These are phyloP conservation scores for Penicillium sp. DNA, from an alignment of 2,329 filamentous ascomycete species.

Conservation along the genomic window DNA sequence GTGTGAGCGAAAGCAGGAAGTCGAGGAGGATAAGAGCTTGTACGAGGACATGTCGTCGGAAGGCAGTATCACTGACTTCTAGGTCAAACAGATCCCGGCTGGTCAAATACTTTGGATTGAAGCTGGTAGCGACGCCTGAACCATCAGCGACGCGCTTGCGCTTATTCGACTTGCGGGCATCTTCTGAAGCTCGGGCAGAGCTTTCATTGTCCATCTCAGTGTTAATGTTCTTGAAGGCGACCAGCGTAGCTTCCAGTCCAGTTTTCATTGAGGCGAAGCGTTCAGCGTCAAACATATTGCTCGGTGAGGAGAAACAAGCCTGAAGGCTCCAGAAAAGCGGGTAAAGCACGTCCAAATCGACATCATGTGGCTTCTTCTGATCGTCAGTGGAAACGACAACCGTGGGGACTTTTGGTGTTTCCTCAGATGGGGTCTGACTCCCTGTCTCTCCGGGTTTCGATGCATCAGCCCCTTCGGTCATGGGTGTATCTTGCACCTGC, in stretches of 20 bases:
- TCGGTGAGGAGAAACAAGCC: slow-evolving; percentile 85
- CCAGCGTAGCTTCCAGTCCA: slow-evolving; percentile 60
- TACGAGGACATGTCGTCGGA: slow-evolving; percentile 88
- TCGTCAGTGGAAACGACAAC: slow-evolving; percentile 25
- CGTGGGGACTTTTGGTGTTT: slow-evolving; percentile 23
- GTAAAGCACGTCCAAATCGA: slow-evolving; percentile 73
- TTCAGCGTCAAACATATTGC: slow-evolving; percentile 67
- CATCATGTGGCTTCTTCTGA: slow-evolving; percentile 36
- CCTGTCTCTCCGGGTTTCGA: slow-evolving; percentile 33
- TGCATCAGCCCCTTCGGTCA: slow-evolving; percentile 39
- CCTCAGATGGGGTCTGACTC: slow-evolving; percentile 15
- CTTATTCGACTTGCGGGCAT: slow-evolving; percentile 63
- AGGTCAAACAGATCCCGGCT: slow-evolving; percentile 93
- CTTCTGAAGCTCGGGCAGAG: slow-evolving; percentile 56
- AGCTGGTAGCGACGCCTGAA: slow-evolving; percentile 65
- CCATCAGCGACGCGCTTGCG: slow-evolving; percentile 64
- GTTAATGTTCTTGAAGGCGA: slow-evolving; percentile 70
- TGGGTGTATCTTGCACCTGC: slow-evolving; percentile 66
- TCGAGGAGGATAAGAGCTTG: slow-evolving; percentile 93
- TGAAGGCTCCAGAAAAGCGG: slow-evolving; percentile 93
- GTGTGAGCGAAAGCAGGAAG: slow-evolving; percentile 85
- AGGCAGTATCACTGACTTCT: slow-evolving; percentile 92
- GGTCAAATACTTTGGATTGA: slow-evolving; percentile 98
- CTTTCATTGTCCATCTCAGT: slow-evolving; percentile 66
- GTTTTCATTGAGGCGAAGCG: slow-evolving; percentile 65